A percentile compares a stretch with the other conserved stretches of the same genome.
Conservation (phyloP, 2,329 filamentous ascomycete genomes). For the Aspergillus spinulosporus region DNA sequence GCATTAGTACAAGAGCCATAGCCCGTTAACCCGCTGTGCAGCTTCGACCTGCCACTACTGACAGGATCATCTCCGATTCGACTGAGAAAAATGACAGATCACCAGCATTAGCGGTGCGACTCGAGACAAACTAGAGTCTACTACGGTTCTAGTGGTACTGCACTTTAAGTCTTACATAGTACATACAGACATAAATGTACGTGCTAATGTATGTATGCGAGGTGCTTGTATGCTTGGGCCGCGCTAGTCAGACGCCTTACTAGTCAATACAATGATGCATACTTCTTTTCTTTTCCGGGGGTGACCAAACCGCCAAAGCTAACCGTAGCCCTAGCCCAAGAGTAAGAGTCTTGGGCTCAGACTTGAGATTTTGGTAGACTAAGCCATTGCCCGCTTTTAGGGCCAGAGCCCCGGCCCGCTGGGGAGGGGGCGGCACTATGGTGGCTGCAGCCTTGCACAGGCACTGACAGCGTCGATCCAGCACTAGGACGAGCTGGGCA, state of each 20-base stretch:
- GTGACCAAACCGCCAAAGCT: neutral
- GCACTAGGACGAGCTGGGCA: neutral
- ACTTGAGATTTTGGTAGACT: too few species aligned
- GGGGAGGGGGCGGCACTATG: neutral
- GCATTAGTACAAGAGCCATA: conserved; percentile 6
- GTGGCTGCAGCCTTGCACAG: neutral
- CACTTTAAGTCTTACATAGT: neutral
- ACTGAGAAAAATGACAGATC: neutral
- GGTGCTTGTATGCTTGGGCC: neutral
- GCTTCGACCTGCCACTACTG: neutral
- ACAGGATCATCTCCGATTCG: neutral
- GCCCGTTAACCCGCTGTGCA: neutral
- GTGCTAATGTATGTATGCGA: neutral
- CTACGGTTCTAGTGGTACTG: neutral
- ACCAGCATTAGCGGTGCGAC: conserved; percentile 2
- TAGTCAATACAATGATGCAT: neutral
- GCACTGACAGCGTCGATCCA: neutral
- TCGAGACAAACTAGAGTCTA: neutral
- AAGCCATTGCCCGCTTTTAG: too few species aligned
- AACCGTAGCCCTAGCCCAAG: neutral
- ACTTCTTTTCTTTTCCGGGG: neutral
- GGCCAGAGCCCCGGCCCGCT: neutral
- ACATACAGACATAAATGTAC: neutral
- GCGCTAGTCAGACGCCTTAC: conserved; percentile 5
- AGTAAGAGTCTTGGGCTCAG: neutral